Evolutionary conservation across 1,139 yeast species (phyloP), one percentile per base, ranked within the genome.

Genomic region (Saccharomyces hybrid): DNA sequence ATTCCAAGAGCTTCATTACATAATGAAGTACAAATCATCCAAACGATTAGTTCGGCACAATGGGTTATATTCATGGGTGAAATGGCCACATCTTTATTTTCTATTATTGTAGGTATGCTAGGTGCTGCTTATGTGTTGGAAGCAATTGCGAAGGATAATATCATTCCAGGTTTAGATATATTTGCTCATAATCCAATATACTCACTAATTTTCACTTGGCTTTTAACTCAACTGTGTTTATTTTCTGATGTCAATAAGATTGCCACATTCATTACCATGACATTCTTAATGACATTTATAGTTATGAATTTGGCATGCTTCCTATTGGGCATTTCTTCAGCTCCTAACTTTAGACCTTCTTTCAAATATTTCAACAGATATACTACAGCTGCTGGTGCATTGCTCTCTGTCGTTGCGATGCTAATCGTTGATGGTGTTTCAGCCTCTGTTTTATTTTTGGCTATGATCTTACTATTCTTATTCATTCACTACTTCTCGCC

Each of bases 241-340:
- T 83, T 93, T 66, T 88, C 96, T 1, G 95, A 93, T 68, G 87
- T 93, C 60, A 93, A 93, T 71, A 89, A 86, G 69, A 90, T 93
- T 70, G 99, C 99, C 2, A 87, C 95, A 0, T 86, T 90, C 65
- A 91, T 93, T 57, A 91, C 98, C 1, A 90, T 93, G 97, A 96
- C 99, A 0, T 93, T 89, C 64, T 75, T 93, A 55, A 88, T 91
- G 93, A 93, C 99, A 0, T 93, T 93, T 67, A 86, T 91, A 50
- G 96, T 91, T 3, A 90, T 96, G 38, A 93, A 93, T 65, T 71
- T 91, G 60, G 97, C 99, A 1, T 93, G 99, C 69, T 90, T 91
- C 67, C 72, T 93, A 56, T 77, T 93, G 62, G 86, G 86, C 60
- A 74, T 93, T 12, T 95, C 97, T 0, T 83, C 96, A 1, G 99